Conservation (phyloP, 1,284 basidiomycete genomes). For the Pseudozyma sp. region DNA sequence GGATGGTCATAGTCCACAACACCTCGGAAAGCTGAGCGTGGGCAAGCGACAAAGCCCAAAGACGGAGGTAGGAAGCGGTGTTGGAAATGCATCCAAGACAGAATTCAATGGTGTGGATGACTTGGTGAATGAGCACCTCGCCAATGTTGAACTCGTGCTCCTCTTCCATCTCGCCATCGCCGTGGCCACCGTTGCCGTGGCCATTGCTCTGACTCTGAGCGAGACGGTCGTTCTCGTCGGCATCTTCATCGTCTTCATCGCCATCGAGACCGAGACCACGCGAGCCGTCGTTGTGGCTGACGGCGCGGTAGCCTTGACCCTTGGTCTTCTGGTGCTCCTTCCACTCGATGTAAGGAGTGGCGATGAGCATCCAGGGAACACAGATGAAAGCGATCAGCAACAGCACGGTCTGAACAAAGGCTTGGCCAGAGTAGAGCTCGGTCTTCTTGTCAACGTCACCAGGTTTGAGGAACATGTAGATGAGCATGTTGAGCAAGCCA, state of each 20-base stretch:
- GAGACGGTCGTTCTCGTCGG: conserved; percentile 71
- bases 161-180: conserved; percentile 76
- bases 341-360: conserved; percentile 93
- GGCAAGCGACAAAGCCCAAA: conserved; percentile 97
- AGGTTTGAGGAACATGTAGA: conserved; percentile 69
- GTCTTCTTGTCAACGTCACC: conserved; percentile 75
- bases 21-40: conserved; percentile 98
- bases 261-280: conserved; percentile 51
- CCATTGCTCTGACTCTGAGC: conserved; percentile 71
- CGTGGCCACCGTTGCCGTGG: conserved; percentile 84
- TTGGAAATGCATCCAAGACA: conserved; percentile 98
- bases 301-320: conserved; percentile 81
- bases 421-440: conserved; percentile 88
- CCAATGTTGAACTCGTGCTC: conserved; percentile 80
- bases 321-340: conserved; percentile 89
- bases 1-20: conserved; percentile 69
- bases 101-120: conserved; percentile 84
- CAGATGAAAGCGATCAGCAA: conserved; percentile 85
- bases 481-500: conserved; percentile 76
- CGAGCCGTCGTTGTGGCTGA: conserved; percentile 68
- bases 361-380: conserved; percentile 93
- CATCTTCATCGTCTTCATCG: conserved; percentile 62
- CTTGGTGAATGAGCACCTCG: conserved; percentile 94
- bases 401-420: conserved; percentile 83
- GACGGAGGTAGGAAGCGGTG: conserved; percentile 97